Percentiles rank a stretch among this genome's conserved stretches.
Conservation (phyloP, 2,329 filamentous ascomycete genomes). For the Clarireedia homoeocarpa region DNA sequence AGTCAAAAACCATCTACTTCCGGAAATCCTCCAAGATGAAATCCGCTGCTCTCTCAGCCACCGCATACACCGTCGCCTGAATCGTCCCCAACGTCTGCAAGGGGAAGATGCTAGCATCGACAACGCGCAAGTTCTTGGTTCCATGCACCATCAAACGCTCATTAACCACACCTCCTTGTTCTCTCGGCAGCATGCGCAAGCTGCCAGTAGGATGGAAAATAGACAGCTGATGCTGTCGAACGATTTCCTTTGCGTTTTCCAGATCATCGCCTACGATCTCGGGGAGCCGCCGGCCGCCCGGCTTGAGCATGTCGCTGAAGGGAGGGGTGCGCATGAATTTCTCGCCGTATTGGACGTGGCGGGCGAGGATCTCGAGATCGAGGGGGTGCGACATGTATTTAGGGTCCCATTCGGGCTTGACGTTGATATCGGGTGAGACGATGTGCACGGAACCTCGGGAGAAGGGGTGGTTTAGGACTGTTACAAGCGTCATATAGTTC, state of each 20-base stretch:
- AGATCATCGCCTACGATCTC: neutral
- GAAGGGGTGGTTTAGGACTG: conserved; percentile 47
- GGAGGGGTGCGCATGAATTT: conserved; percentile 27
- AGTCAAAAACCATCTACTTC: neutral
- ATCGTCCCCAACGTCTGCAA: conserved; percentile 12
- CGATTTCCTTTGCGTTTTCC: neutral
- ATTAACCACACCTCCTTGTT: conserved; percentile 16
- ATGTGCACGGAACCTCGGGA: conserved; percentile 52
- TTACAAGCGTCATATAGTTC: conserved; percentile 25
- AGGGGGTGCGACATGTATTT: conserved; percentile 41
- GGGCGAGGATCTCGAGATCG: conserved; percentile 34
- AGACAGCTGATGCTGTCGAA: neutral
- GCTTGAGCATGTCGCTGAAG: conserved; percentile 28
- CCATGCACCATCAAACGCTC: conserved; percentile 14
- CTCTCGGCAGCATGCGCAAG: conserved; percentile 13
- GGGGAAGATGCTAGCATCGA: conserved; percentile 18
- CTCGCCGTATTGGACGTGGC: conserved; percentile 29
- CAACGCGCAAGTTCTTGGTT: conserved; percentile 11
- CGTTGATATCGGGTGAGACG: conserved; percentile 30
- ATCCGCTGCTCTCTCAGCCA: conserved; percentile 15
- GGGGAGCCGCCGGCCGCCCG: neutral
- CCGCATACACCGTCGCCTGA: conserved; percentile 12
- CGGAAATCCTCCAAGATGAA: conserved; percentile 4
- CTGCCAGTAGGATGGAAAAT: conserved; percentile 14
- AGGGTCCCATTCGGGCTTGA: conserved; percentile 42